These are phyloP conservation scores for Halophytophthora polymorphica DNA, from an alignment of 352 stramenopile species.

Conservation along the genomic window DNA sequence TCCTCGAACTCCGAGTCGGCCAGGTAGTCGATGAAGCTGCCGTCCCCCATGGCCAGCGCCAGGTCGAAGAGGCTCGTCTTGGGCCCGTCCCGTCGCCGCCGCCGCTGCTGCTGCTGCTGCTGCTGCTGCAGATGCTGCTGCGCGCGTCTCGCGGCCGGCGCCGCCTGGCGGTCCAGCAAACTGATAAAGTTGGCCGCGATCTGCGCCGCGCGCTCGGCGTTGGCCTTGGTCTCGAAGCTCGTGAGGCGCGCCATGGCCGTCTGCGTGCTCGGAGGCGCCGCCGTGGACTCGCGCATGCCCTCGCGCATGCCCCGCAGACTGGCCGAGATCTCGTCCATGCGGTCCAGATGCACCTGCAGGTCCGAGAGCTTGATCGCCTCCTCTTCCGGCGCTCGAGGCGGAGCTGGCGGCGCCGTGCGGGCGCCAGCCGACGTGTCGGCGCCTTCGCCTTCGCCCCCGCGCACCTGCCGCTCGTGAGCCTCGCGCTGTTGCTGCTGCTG, in stretches of 20 bases:
- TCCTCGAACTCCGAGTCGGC: slow-evolving; percentile 64
- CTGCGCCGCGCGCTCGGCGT: slow-evolving; percentile 49
- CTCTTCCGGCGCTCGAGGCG: slow-evolving; percentile 12
- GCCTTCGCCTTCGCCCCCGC: too few species aligned
- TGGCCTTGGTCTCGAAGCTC: slow-evolving; percentile 54
- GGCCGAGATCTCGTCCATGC: slow-evolving; percentile 72
- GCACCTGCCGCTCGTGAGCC: slow-evolving; percentile 11
- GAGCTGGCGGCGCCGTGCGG: neutral
- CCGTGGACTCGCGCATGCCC: slow-evolving; percentile 40
- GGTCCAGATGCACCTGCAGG: slow-evolving; percentile 68
- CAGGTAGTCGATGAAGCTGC: slow-evolving; percentile 65
- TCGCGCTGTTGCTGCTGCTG: slow-evolving; percentile 8
- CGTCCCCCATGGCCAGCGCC: slow-evolving; percentile 59
- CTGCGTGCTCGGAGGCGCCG: slow-evolving; percentile 34
- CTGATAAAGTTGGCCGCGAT: slow-evolving; percentile 60
- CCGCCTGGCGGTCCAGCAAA: slow-evolving; percentile 34
- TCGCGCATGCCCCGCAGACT: slow-evolving; percentile 45
- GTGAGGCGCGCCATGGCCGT: slow-evolving; percentile 47
- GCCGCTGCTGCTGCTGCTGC: too few species aligned
- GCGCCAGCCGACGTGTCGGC: slow-evolving; percentile 1
- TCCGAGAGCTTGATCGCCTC: slow-evolving; percentile 57
- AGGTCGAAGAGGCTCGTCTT: slow-evolving; percentile 47
- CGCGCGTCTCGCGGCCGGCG: slow-evolving; percentile 25
- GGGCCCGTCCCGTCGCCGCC: slow-evolving; percentile 9
- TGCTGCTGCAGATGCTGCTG: slow-evolving; percentile 29